Evolutionary conservation across 345 rosid genomes (phyloP).

Genomic region (Garcia nutans): DNA sequence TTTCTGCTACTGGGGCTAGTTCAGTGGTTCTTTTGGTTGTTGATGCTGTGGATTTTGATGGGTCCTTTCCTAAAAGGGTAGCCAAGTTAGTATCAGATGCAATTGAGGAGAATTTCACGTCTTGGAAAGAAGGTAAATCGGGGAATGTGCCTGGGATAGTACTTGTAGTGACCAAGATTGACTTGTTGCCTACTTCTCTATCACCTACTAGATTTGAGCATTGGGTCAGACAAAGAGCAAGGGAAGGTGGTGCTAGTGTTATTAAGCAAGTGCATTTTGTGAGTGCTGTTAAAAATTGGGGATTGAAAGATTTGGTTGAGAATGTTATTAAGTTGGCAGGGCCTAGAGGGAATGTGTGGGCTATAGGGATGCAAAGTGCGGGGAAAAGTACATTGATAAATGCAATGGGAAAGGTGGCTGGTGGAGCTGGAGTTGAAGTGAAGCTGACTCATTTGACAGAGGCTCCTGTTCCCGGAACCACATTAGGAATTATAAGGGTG

Average conservation of each 20-base stretch:
- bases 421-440: conserved; percentile 12
- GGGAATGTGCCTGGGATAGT: conserved; percentile 79
- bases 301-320: conserved; percentile 72
- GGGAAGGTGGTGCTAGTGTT: conserved; percentile 68
- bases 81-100: conserved; percentile 69
- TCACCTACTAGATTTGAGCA: conserved; percentile 75
- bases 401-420: conserved; percentile 59
- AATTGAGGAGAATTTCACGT: conserved; percentile 59
- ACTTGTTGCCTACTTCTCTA: conserved; percentile 68
- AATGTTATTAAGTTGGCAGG: conserved; percentile 73
- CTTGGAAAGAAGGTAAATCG: conserved; percentile 85
- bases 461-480: conserved; percentile 92
- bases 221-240: conserved; percentile 85
- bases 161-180: conserved; percentile 83
- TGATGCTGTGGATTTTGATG: conserved; percentile 88
- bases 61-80: conserved; percentile 77
- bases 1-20: conserved; percentile 61
- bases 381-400: conserved; percentile 93
- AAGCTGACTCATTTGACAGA: conserved; percentile 67
- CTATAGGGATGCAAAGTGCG: conserved; percentile 80
- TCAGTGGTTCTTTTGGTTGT: conserved; percentile 82
- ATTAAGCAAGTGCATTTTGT: conserved; percentile 78
- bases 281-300: conserved; percentile 83
- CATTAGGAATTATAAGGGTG: conserved; percentile 74
- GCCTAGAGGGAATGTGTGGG: conserved; percentile 87